Conservation (phyloP, 129 eudicot genomes). For the Silybum marianum region DNA sequence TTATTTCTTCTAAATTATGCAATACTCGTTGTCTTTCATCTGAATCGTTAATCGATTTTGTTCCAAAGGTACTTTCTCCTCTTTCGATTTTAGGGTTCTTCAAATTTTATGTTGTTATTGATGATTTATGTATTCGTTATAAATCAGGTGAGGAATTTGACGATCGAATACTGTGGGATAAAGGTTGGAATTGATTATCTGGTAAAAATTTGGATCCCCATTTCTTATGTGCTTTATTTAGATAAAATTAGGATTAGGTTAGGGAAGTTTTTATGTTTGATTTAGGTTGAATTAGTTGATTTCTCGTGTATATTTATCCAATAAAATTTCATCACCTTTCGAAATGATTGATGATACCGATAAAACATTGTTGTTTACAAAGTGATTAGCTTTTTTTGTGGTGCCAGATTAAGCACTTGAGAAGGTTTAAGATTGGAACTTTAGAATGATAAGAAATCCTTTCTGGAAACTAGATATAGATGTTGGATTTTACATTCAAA, state of each 20-base stretch:
- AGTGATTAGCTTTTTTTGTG: background rate
- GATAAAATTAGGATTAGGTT: constrained; percentile 13
- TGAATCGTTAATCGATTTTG: background rate
- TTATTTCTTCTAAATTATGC: background rate
- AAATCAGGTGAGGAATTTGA: constrained; percentile 3
- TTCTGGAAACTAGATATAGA: background rate
- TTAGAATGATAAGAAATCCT: background rate
- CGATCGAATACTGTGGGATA: constrained; percentile 5
- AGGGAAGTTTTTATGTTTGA: constrained; percentile 4
- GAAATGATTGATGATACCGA: background rate
- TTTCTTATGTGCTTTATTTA: background rate
- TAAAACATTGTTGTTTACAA: background rate
- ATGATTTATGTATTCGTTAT: background rate
- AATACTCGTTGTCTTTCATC: constrained; percentile 2
- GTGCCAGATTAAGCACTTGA: background rate
- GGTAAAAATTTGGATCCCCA: constrained; percentile 19
- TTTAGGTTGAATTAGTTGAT: constrained; percentile 7
- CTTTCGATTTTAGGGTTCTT: constrained; percentile 21
- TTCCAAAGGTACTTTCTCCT: constrained; percentile 21
- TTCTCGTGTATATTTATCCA: background rate
- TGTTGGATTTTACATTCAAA: background rate
- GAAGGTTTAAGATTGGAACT: background rate
- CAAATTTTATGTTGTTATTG: background rate
- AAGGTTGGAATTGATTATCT: background rate
- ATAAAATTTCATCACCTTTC: background rate